These are phyloP conservation scores for Chytriomyces sp. DNA, from an alignment of 192 early-diverging fungal genomes.

Conservation along the genomic window DNA sequence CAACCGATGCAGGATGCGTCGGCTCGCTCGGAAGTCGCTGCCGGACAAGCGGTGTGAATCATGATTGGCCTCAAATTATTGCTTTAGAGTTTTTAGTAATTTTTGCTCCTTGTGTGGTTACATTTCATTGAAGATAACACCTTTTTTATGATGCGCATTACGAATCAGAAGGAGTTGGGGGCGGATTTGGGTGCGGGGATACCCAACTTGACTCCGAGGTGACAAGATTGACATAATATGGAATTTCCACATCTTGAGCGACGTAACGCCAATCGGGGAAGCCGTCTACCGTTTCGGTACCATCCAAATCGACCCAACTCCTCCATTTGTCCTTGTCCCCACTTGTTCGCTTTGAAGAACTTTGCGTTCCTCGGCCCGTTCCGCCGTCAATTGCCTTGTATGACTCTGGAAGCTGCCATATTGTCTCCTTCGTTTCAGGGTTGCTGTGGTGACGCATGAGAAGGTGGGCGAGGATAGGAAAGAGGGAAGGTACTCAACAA, in stretches of 20 bases:
- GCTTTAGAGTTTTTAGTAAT: too few relatives aligned
- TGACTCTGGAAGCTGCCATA: slow-evolving; percentile 51
- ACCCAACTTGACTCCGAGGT: slow-evolving; percentile 3
- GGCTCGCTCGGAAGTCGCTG: too few relatives aligned
- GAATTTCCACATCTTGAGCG: slow-evolving; percentile 17
- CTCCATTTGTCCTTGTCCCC: slow-evolving; percentile 7
- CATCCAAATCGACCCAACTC: slow-evolving; percentile 19
- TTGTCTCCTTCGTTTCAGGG: slow-evolving; percentile 42
- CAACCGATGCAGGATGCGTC: too few relatives aligned
- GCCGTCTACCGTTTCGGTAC: slow-evolving; percentile 40
- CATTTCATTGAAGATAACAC: too few relatives aligned
- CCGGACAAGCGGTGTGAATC: too few relatives aligned
- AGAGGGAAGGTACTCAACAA: slow-evolving; percentile 41
- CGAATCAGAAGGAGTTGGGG: too few relatives aligned
- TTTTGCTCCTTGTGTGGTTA: too few relatives aligned
- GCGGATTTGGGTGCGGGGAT: too few relatives aligned
- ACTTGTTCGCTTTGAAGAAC: not conserved
- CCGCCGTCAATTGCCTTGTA: slow-evolving; percentile 23
- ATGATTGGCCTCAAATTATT: too few relatives aligned
- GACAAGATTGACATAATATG: slow-evolving; percentile 50
- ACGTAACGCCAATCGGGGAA: slow-evolving; percentile 51
- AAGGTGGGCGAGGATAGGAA: not conserved
- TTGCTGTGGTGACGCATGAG: slow-evolving; percentile 28
- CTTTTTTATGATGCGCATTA: too few relatives aligned
- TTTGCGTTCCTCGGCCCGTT: too few relatives aligned